phyloP scores from a whole-genome alignment of 768 basidiomycete genomes.

The button mushroom (Agaricus bisporus) region DNA sequence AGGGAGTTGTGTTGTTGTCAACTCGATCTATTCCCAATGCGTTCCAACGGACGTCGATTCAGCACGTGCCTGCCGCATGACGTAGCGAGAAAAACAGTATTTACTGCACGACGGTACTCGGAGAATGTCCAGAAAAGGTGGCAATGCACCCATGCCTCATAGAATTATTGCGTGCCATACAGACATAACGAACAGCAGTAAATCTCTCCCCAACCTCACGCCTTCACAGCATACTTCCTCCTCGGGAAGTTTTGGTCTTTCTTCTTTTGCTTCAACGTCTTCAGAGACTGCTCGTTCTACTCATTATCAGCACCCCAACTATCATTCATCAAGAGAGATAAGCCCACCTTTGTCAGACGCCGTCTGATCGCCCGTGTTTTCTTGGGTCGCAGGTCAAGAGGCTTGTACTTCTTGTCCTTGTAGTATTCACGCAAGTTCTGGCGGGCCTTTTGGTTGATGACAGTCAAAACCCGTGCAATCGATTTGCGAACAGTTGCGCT shows the following conservation, averaged over 20 bases:
- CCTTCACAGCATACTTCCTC: slow-evolving; percentile 95
- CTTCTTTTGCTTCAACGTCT: slow-evolving; percentile 93
- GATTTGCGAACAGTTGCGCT: slow-evolving; percentile 97
- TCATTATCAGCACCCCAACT: not conserved
- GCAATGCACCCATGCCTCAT: no score
- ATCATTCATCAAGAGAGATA: not conserved
- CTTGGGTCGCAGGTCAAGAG: slow-evolving; percentile 96
- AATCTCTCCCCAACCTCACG: slow-evolving; percentile 37
- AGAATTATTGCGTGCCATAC: slow-evolving; percentile 11
- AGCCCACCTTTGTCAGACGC: slow-evolving; percentile 79
- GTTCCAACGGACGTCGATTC: no score
- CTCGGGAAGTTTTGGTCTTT: slow-evolving; percentile 90
- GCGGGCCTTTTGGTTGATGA: slow-evolving; percentile 97
- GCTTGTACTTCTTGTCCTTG: slow-evolving; percentile 94
- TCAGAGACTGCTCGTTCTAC: slow-evolving; percentile 76
- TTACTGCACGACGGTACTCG: no score
- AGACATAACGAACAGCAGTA: slow-evolving; percentile 17
- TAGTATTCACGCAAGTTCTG: slow-evolving; percentile 97
- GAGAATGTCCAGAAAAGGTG: no score
- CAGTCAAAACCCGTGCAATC: slow-evolving; percentile 95
- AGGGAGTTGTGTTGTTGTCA: slow-evolving; percentile 10
- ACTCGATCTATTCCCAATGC: slow-evolving; percentile 9
- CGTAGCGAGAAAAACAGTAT: no score
- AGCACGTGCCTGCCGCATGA: no score
- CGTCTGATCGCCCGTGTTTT: slow-evolving; percentile 98